A percentile compares a stretch with the other conserved stretches of the same genome.
phyloP scores from a whole-genome alignment of 805 yeast genomes.

The Starmerella apis region DNA sequence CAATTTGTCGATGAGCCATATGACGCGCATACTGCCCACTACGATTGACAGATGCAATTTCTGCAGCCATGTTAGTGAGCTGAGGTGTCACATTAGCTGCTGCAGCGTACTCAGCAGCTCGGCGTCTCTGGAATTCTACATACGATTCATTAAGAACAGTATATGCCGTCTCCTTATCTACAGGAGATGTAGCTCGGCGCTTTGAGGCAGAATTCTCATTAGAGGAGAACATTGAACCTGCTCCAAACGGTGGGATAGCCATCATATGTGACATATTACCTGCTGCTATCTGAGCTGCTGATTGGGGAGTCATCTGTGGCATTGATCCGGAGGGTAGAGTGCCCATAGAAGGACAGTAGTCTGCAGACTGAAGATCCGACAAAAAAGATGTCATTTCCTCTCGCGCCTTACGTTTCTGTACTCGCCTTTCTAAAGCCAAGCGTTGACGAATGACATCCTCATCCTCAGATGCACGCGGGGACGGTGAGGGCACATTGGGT shows the following conservation, averaged over 20 bases:
- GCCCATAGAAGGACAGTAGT: background rate
- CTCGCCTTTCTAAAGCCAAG: background rate
- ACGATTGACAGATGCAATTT: conserved; percentile 2
- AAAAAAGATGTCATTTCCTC: background rate
- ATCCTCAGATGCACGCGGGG: background rate
- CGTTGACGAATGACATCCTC: background rate
- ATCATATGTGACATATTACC: background rate
- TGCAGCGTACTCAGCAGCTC: background rate
- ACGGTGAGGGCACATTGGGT: background rate
- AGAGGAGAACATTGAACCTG: background rate
- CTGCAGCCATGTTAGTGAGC: conserved; percentile 6
- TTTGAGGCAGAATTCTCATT: background rate
- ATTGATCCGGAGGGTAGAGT: background rate
- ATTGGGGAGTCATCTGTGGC: background rate
- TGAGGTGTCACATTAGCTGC: background rate
- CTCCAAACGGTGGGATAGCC: background rate
- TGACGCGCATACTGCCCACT: conserved; percentile 1
- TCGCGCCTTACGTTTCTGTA: background rate
- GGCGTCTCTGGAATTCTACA: background rate
- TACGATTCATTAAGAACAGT: background rate
- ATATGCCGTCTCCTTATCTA: background rate
- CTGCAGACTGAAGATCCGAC: background rate
- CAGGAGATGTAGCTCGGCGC: background rate
- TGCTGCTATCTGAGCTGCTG: background rate
- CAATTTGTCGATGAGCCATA: conserved; percentile 8